phyloP scores from a whole-genome alignment of 2,329 filamentous ascomycete species.

The Penicillium paneum region DNA sequence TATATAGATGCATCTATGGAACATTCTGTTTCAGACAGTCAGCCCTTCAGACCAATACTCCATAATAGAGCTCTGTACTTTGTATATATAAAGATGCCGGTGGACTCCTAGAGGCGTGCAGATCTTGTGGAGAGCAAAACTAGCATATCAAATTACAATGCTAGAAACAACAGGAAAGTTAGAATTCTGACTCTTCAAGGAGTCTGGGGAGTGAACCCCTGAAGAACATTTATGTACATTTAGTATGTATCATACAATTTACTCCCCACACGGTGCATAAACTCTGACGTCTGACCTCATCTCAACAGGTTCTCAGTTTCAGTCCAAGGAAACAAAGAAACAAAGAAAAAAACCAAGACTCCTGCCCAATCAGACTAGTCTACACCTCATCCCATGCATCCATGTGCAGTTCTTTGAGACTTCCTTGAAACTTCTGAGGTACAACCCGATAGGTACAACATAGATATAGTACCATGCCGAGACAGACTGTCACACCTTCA shows the following conservation, averaged over 20 bases:
- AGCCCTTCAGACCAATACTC: not conserved
- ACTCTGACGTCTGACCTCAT: not conserved
- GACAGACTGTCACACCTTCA: not conserved
- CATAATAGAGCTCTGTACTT: not conserved
- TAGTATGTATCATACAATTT: not conserved
- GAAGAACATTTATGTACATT: too few species aligned
- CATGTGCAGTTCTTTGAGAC: not conserved
- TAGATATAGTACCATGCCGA: too few species aligned
- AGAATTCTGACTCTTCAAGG: not conserved
- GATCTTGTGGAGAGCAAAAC: slow-evolving; percentile 9
- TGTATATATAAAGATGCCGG: not conserved
- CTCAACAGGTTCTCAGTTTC: not conserved
- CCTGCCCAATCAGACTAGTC: not conserved
- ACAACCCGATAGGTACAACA: not conserved
- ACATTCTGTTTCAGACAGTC: not conserved
- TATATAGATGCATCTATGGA: not conserved
- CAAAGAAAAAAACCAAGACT: not conserved
- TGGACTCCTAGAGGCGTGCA: slow-evolving; percentile 1
- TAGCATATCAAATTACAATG: not conserved
- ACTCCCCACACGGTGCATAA: not conserved
- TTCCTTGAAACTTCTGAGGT: not conserved
- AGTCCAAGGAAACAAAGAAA: not conserved
- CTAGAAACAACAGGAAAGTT: not conserved
- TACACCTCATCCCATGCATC: not conserved
- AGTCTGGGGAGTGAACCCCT: not conserved